Evolutionary conservation across 1,284 basidiomycete species (phyloP).

Genomic region (Paramarasmius palmivorus): DNA sequence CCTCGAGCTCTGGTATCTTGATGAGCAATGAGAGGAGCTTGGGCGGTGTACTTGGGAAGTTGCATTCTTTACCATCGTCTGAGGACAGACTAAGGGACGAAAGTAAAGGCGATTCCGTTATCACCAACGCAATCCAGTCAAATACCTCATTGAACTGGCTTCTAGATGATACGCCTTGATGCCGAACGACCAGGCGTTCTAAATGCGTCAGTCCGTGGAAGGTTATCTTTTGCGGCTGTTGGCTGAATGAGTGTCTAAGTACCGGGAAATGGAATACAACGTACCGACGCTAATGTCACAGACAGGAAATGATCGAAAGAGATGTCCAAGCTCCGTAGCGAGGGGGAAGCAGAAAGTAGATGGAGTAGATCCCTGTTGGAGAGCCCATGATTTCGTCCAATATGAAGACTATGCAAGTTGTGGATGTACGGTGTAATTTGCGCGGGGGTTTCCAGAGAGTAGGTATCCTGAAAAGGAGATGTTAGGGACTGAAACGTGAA

Average conservation of each 20-base stretch:
- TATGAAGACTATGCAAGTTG: constrained; percentile 6
- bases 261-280: neutral
- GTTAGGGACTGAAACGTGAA: neutral
- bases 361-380: constrained; percentile 4
- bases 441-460: constrained; percentile 4
- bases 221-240: neutral
- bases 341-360: neutral
- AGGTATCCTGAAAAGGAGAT: constrained; percentile 8
- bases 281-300: neutral
- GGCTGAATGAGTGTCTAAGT: neutral
- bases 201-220: neutral
- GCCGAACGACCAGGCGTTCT: constrained; percentile 7
- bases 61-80: constrained; percentile 10
- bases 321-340: constrained; percentile 6
- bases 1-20: constrained; percentile 4
- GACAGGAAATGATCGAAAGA: constrained; percentile 13
- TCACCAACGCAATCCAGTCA: constrained; percentile 4
- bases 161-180: constrained; percentile 10
- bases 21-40: constrained; percentile 2
- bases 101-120: neutral
- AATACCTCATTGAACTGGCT: constrained; percentile 10
- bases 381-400: constrained; percentile 13
- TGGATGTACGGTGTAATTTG: constrained; percentile 5
- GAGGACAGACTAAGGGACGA: constrained; percentile 6
- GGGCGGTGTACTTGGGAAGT: constrained; percentile 1